Percentiles rank a stretch among this genome's conserved stretches.
These are phyloP conservation scores for Brassica incana DNA, from an alignment of 345 rosid genomes.

Conservation along the genomic window DNA sequence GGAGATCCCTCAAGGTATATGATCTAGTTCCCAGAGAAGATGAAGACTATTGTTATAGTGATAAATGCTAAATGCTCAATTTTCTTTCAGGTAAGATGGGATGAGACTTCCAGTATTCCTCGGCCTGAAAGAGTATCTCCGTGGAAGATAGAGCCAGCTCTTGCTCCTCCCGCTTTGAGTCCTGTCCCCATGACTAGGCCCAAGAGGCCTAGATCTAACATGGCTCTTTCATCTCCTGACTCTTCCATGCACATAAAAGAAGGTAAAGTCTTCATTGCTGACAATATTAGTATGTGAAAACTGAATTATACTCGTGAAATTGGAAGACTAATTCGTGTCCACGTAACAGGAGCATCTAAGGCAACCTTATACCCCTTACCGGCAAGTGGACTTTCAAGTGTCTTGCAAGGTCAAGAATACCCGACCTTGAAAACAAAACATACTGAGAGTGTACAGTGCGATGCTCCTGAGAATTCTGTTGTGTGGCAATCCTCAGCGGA, in stretches of 20 bases:
- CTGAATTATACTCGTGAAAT: neutral
- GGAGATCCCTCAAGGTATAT: slow-evolving; percentile 88
- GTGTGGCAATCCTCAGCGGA: slow-evolving; percentile 57
- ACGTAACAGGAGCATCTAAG: slow-evolving; percentile 44
- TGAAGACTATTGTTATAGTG: neutral
- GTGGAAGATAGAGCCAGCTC: slow-evolving; percentile 83
- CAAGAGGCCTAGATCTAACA: slow-evolving; percentile 61
- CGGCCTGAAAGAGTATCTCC: slow-evolving; percentile 92
- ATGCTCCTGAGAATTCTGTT: slow-evolving; percentile 55
- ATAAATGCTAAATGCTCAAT: slow-evolving; percentile 16
- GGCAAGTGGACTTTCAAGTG: slow-evolving; percentile 59
- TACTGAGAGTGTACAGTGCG: slow-evolving; percentile 51
- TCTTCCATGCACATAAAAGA: slow-evolving; percentile 60
- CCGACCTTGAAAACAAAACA: slow-evolving; percentile 65
- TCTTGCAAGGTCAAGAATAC: slow-evolving; percentile 81
- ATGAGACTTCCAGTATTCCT: slow-evolving; percentile 64
- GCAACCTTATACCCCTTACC: slow-evolving; percentile 54
- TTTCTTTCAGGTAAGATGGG: slow-evolving; percentile 75
- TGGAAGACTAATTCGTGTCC: slow-evolving; percentile 11
- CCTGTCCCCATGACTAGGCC: slow-evolving; percentile 60
- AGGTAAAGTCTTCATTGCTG: slow-evolving; percentile 44
- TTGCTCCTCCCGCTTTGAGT: slow-evolving; percentile 72
- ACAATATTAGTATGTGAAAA: neutral
- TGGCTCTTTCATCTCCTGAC: slow-evolving; percentile 55
- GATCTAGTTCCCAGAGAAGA: neutral